Conservation (phyloP, 306 rosid species). For the Mimosa pudica region DNA sequence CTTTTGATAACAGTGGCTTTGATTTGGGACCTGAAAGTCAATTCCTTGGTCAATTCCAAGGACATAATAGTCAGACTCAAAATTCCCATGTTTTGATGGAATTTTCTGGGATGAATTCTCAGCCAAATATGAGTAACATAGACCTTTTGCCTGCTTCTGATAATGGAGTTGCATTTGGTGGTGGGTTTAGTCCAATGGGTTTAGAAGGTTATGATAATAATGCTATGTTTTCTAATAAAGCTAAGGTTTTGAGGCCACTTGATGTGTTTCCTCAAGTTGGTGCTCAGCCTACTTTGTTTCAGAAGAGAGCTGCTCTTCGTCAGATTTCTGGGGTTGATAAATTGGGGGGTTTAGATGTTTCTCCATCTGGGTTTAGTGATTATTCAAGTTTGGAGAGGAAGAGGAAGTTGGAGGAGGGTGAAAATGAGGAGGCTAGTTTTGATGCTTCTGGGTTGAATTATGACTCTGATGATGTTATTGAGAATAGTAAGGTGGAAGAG, state of each 20-base stretch:
- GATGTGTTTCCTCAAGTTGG: conserved; percentile 55
- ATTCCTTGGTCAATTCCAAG: conserved; percentile 44
- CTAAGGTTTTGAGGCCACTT: conserved; percentile 51
- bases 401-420: conserved; percentile 56
- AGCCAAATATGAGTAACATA: conserved; percentile 39
- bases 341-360: conserved; percentile 48
- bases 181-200: conserved; percentile 38
- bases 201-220: conserved; percentile 48
- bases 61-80: conserved; percentile 30
- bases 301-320: conserved; percentile 75
- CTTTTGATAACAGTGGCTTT: conserved; percentile 54
- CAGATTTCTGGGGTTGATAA: conserved; percentile 44
- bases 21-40: conserved; percentile 57
- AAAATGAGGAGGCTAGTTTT: conserved; percentile 57
- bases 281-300: conserved; percentile 74
- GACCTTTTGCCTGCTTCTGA: conserved; percentile 42
- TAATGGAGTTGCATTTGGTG: conserved; percentile 26
- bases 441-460: conserved; percentile 72
- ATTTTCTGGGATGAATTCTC: conserved; percentile 39
- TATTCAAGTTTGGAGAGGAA: conserved; percentile 41
- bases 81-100: conserved; percentile 51
- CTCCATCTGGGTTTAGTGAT: conserved; percentile 37
- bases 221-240: conserved; percentile 50
- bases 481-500: conserved; percentile 52
- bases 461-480: conserved; percentile 74